A percentile compares a stretch with the other conserved stretches of the same genome.
Conservation (phyloP, 148 eudicot species). For the Spergularia bocconei region DNA sequence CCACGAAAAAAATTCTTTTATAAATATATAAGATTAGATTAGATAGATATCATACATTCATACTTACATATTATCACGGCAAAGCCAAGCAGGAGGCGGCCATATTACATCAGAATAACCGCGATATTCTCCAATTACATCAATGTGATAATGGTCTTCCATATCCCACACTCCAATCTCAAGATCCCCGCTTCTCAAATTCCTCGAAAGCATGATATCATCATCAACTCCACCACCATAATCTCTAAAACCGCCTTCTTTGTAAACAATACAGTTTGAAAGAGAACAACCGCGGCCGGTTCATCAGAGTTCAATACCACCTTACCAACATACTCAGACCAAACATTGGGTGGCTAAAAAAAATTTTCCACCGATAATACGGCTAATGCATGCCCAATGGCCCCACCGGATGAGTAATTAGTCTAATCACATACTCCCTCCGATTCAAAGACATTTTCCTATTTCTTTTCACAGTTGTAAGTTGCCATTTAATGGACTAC, state of each 20-base stretch:
- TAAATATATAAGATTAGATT: too few relatives aligned
- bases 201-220: not conserved
- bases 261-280: too few relatives aligned
- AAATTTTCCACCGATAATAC: too few relatives aligned
- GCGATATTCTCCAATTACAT: not conserved
- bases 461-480: too few relatives aligned
- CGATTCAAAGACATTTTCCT: too few relatives aligned
- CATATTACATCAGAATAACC: not conserved
- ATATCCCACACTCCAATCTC: not conserved
- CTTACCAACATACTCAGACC: conserved; percentile 6
- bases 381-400: too few relatives aligned
- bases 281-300: not conserved
- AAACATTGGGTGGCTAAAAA: not conserved
- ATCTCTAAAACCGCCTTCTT: not conserved
- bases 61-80: not conserved
- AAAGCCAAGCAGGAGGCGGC: conserved; percentile 20
- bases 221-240: conserved; percentile 1
- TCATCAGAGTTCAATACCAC: conserved; percentile 8
- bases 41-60: too few relatives aligned
- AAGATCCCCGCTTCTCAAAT: too few relatives aligned
- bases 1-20: too few relatives aligned
- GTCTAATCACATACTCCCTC: too few relatives aligned
- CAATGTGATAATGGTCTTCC: not conserved
- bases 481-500: too few relatives aligned
- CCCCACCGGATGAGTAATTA: too few relatives aligned